These are phyloP conservation scores for Kwoniella sp. DNA, from an alignment of 768 basidiomycete genomes.

Conservation along the genomic window DNA sequence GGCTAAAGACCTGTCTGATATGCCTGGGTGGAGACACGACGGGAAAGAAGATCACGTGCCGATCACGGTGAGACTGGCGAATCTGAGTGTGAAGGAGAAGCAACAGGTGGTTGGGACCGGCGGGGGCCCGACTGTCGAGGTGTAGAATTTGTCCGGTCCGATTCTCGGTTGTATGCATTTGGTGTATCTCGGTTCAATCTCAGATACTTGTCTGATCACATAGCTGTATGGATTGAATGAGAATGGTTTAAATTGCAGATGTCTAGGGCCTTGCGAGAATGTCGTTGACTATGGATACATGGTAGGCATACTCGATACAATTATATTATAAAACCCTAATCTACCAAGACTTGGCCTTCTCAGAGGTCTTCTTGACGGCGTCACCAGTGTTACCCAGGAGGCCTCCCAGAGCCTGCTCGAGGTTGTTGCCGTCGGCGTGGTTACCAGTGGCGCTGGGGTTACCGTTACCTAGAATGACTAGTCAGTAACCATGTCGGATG, in stretches of 20 bases:
- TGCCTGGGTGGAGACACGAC: conserved; percentile 34
- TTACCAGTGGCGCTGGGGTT: background rate
- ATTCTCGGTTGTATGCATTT: background rate
- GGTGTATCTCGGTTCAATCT: background rate
- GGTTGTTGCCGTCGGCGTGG: background rate
- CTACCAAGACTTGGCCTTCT: no score
- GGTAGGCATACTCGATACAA: no score
- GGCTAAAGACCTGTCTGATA: conserved; percentile 30
- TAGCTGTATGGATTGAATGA: no score
- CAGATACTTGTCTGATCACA: background rate
- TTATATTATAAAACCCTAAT: no score
- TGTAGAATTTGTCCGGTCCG: no score
- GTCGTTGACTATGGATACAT: no score
- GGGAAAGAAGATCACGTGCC: background rate
- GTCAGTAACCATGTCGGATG: background rate
- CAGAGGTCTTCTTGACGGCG: no score
- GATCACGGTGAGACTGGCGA: background rate
- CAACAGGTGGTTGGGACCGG: conserved; percentile 4
- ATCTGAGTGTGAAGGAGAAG: background rate
- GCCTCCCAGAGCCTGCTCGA: background rate
- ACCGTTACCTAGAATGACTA: background rate
- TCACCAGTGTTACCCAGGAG: background rate
- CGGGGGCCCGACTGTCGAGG: conserved; percentile 4
- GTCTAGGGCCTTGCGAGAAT: no score
- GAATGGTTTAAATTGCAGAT: background rate